These are phyloP conservation scores for Chlorella sp. DNA, from an alignment of 139 green algal species.

Conservation along the genomic window DNA sequence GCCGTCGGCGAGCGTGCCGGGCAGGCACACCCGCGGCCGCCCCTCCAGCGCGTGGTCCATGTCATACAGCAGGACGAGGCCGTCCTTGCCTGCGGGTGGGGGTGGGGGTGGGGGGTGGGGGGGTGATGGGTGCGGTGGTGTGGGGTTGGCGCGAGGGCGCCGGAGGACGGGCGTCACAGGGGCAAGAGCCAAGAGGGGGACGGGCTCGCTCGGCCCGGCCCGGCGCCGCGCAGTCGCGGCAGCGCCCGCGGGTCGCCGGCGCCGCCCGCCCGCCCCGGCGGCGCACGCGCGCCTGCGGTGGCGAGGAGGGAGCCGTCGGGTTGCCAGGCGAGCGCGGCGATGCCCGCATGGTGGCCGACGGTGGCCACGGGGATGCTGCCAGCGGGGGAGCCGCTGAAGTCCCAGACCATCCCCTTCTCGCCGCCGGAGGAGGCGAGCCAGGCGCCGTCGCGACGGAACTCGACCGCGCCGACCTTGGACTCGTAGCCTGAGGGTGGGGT, in stretches of 20 bases:
- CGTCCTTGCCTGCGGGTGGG: slow-evolving; percentile 26
- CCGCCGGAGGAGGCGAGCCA: slow-evolving; percentile 23
- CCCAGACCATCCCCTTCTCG: slow-evolving; percentile 26
- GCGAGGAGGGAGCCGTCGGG: slow-evolving; percentile 22
- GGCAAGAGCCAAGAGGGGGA: too few relatives aligned
- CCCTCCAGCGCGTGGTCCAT: not conserved
- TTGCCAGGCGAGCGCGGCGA: slow-evolving; percentile 34
- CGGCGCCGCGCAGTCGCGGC: too few relatives aligned
- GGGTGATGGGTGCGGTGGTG: too few relatives aligned
- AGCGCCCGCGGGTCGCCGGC: too few relatives aligned
- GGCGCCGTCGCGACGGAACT: slow-evolving; percentile 12
- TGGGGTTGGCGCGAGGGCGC: too few relatives aligned
- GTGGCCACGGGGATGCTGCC: slow-evolving; percentile 23
- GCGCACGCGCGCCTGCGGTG: too few relatives aligned
- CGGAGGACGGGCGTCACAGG: too few relatives aligned
- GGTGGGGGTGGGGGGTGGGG: too few relatives aligned
- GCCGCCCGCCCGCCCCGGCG: too few relatives aligned
- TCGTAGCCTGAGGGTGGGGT: slow-evolving; percentile 23
- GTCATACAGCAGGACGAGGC: slow-evolving; percentile 22
- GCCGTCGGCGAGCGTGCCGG: not conserved
- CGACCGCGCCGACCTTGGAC: slow-evolving; percentile 9
- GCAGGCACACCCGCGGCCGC: not conserved
- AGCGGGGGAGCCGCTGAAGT: slow-evolving; percentile 25
- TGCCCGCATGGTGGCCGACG: slow-evolving; percentile 13
- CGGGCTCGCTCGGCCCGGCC: too few relatives aligned